Evolutionary conservation across 805 yeast species (phyloP), one percentile per base, ranked within the genome.

Genomic region (Saccharomycopsis schoenii): DNA sequence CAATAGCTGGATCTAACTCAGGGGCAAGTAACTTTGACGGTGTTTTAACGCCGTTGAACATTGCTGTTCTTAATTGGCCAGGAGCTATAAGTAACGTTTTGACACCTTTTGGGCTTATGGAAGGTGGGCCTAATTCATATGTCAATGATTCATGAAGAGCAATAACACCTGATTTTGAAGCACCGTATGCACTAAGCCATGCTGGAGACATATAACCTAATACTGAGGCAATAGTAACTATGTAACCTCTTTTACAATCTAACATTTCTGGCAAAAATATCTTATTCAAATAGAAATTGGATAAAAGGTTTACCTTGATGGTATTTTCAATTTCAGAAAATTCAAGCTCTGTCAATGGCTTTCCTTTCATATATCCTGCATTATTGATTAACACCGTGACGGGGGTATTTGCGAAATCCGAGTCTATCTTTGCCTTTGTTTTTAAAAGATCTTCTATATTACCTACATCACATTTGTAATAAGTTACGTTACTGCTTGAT

Each of bases 201-300:
- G 96, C 92, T 0, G 97, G 97, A 0, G 94, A 80, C 77, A 88
- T 79, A 65, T 86, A 84, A 0, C 97, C 97, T 60, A 93, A 75
- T 0, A 89, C 91, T 0, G 97, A 89, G 0, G 96, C 89, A 47
- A 93, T 76, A 1, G 91, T 88, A 39, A 92, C 83, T 21, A 93
- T 78, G 69, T 84, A 88, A 0, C 97, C 97, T 55, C 93, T 74
- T 61, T 78, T 75, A 21, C 69, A 62, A 21, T 66, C 69, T 1
- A 88, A 64, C 93, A 93, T 89, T 50, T 74, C 81, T 0, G 97
- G 96, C 14, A 92, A 72, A 66, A 89, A 86, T 0, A 82, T 75
- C 66, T 88, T 85, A 66, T 82, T 81, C 60, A 91, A 82, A 67
- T 83, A 82, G 68, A 88, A 85, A 62, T 84, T 82, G 4, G 96